Percentiles rank a stretch among this genome's conserved stretches.
Evolutionary conservation across 1,284 basidiomycete genomes (phyloP).

Genomic region (Gymnopus androsaceus): DNA sequence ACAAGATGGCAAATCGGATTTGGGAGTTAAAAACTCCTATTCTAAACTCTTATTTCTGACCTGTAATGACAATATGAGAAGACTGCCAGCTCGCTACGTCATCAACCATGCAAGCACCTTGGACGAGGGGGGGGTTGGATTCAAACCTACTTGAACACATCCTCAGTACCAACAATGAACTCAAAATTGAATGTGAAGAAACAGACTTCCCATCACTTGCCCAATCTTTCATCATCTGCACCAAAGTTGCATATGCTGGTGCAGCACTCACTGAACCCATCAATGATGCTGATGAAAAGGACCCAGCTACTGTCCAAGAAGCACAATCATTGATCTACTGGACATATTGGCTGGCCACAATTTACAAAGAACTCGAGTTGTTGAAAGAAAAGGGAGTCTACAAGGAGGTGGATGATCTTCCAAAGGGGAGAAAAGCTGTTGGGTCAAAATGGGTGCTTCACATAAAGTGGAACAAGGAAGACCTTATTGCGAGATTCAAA

Average conservation of each 20-base stretch:
- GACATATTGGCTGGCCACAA: constrained; percentile 2
- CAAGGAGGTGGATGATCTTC: constrained; percentile 11
- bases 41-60: too few species aligned
- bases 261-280: constrained; percentile 21
- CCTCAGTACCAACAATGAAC: constrained; percentile 4
- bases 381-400: constrained; percentile 14
- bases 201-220: neutral
- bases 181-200: constrained; percentile 8
- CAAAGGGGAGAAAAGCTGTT: constrained; percentile 19
- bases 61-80: neutral
- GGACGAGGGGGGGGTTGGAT: neutral
- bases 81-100: neutral
- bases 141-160: neutral
- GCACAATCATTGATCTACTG: constrained; percentile 6
- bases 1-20: too few species aligned
- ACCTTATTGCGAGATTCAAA: constrained; percentile 34
- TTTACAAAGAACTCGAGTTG: constrained; percentile 23
- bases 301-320: constrained; percentile 16
- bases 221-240: neutral
- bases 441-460: constrained; percentile 23
- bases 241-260: constrained; percentile 11
- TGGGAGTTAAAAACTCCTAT: too few species aligned
- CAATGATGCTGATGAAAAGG: constrained; percentile 19
- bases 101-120: neutral
- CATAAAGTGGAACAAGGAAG: constrained; percentile 36